Base-by-base conservation (phyloP, 768 basidiomycete genomes). In the Lanmaoa rubissima region DNA sequence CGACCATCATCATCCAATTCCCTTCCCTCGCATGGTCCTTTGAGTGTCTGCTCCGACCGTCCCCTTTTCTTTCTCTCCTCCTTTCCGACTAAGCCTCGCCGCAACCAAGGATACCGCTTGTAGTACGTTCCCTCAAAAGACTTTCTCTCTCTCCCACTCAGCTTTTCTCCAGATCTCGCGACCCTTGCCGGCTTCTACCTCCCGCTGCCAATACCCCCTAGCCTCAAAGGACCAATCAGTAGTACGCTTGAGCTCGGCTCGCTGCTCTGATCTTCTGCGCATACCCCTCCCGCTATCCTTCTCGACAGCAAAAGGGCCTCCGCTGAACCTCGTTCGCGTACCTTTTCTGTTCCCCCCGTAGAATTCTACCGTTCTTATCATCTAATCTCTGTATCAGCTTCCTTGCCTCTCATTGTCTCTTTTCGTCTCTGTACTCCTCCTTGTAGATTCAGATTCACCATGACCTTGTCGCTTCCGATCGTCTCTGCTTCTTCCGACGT, bases 181-280 rank as follows among this genome's bases (percentile, higher is more conserved):
- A 92, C 90, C 90, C 91, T 92, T 92, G 86, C 80, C 88, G 88
- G 87, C 85, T 76, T 82, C 88, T 79, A 74, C 75, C 62, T 64
- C 68, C 82, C 87, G 80, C 74, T 74, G 63, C 61, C 61, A 58
- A 61, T 62, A 63, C 64, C 67, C 59, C 63, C 61, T 28, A 51
- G 44, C 63, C 65, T 71, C 72, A 71, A 73, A 74, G 70, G 68
- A 73, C 68, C 69, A 64, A 73, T 67, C 72, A 75, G 72, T 75
- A 70, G 72, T 73, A 69, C 84, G 85, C 85, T 87, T 84, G 85
- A 87, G 88, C 81, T 70, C 76, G 70, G 81, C 86, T 87, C 86
- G 85, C 85, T 74, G 67, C 75, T 66, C 62, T 65, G 72, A 70
- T 61, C 57, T 35, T 55, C 55, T 57, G 50, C 79, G 73, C 46